Evolutionary conservation across 768 basidiomycete genomes (phyloP), one percentile per base, ranked within the genome.

Genomic region (Hirschioporus abietinus): DNA sequence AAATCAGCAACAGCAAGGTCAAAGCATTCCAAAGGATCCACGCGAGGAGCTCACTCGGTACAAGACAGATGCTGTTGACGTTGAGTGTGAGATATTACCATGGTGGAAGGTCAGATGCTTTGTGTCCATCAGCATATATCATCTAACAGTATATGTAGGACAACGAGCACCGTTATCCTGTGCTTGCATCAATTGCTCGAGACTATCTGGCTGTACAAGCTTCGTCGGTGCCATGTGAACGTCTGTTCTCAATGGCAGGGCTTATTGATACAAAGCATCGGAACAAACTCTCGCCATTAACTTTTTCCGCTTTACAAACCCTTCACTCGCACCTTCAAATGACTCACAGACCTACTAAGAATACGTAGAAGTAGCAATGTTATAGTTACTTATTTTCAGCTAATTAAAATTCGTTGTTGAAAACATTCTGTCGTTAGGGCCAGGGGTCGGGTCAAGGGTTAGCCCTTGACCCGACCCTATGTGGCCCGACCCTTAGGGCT

Each of bases 201-300:
- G 70, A 71, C 60, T 60, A 66, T 58, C 64, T 71, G 9, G 65
- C 70, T 0, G 57, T 65, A 4, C 70, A 70, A 27, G 70, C 67
- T 0, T 69, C 67, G 2, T 65, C 69, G 1, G 67, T 71, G 1
- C 67, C 67, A 15, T 71, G 67, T 58, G 70, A 71, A 25, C 69
- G 69, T 0, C 63, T 68, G 34, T 71, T 71, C 63, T 71, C 70
- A 10, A 67, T 66, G 7, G 60, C 68, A 34, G 68, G 65, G 36
- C 30, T 70, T 18, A 67, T 65, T 6, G 30, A 60, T 58, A 68
- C 69, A 18, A 25, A 30, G 18, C 69, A 63, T 23, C 26, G 69
- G 7, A 68, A 42, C 26, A 34, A 36, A n/a, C 34, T 71, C 35
- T 42, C 60, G 65, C 7, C 20, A 36, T 7, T n/a, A n/a, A 57